phyloP scores from a whole-genome alignment of 2,329 filamentous ascomycete genomes.

The Ustulina deusta region DNA sequence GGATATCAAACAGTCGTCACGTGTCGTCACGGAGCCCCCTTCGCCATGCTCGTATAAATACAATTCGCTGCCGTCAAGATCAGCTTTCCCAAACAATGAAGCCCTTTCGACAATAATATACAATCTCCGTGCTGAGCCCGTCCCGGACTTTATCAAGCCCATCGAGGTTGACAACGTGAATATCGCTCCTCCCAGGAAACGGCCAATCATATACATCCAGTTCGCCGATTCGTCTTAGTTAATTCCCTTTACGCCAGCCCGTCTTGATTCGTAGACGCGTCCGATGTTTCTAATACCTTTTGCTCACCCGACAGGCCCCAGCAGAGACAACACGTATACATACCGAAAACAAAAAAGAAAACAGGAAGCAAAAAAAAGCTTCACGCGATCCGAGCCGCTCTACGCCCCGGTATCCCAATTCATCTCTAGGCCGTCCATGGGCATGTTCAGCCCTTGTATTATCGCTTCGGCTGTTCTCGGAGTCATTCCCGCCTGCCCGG shows the following conservation, averaged over 20 bases:
- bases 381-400: constrained; percentile 8
- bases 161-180: background rate
- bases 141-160: constrained; percentile 5
- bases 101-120: constrained; percentile 3
- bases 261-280: constrained; percentile 11
- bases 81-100: background rate
- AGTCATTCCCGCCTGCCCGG: constrained; percentile 61
- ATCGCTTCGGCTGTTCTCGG: constrained; percentile 67
- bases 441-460: constrained; percentile 64
- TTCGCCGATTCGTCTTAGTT: constrained; percentile 3
- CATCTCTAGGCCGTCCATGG: constrained; percentile 71
- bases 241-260: constrained; percentile 12
- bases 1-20: constrained; percentile 25
- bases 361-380: background rate
- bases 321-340: constrained; percentile 4
- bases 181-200: constrained; percentile 2
- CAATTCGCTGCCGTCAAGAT: constrained; percentile 8
- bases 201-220: background rate
- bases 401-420: constrained; percentile 58
- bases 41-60: constrained; percentile 22
- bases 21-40: background rate
- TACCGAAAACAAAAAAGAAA: background rate
- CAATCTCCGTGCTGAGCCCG: constrained; percentile 14
- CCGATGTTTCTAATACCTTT: background rate
- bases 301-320: constrained; percentile 3